phyloP scores from a whole-genome alignment of 192 early-diverging fungal species.

The Backusella psychrophila region DNA sequence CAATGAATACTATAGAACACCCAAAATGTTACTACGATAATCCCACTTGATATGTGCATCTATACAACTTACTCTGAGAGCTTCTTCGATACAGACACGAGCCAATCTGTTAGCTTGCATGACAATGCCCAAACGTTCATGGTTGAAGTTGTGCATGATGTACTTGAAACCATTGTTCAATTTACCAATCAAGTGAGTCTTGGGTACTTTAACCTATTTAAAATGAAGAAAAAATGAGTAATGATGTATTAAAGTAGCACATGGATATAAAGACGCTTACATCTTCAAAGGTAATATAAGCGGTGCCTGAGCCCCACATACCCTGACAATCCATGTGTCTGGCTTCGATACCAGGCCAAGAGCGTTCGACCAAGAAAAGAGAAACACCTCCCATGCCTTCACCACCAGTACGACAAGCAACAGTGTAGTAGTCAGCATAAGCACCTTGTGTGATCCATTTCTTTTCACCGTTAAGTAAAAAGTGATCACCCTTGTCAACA shows the following conservation, averaged over 20 bases:
- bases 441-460: slow-evolving; percentile 99
- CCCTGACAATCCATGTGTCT: slow-evolving; percentile 95
- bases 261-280: slow-evolving; percentile 36
- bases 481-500: slow-evolving; percentile 72
- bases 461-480: slow-evolving; percentile 83
- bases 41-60: not conserved
- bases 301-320: slow-evolving; percentile 86
- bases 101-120: slow-evolving; percentile 86
- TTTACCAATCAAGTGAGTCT: slow-evolving; percentile 64
- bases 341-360: slow-evolving; percentile 79
- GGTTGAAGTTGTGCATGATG: slow-evolving; percentile 94
- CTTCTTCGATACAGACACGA: slow-evolving; percentile 87
- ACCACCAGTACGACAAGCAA: slow-evolving; percentile 74
- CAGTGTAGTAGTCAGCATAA: slow-evolving; percentile 91
- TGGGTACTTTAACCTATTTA: slow-evolving; percentile 44
- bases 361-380: slow-evolving; percentile 85
- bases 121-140: slow-evolving; percentile 82
- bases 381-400: slow-evolving; percentile 84
- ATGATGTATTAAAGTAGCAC: not conserved
- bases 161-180: slow-evolving; percentile 88
- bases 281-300: slow-evolving; percentile 82
- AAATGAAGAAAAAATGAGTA: not conserved
- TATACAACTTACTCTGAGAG: slow-evolving; percentile 68
- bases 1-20: slow-evolving; percentile 63
- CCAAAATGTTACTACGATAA: not conserved